Evolutionary conservation across 2,329 filamentous ascomycete genomes (phyloP), one percentile per base, ranked within the genome.

Genomic region (Aspergillus neotritici): DNA sequence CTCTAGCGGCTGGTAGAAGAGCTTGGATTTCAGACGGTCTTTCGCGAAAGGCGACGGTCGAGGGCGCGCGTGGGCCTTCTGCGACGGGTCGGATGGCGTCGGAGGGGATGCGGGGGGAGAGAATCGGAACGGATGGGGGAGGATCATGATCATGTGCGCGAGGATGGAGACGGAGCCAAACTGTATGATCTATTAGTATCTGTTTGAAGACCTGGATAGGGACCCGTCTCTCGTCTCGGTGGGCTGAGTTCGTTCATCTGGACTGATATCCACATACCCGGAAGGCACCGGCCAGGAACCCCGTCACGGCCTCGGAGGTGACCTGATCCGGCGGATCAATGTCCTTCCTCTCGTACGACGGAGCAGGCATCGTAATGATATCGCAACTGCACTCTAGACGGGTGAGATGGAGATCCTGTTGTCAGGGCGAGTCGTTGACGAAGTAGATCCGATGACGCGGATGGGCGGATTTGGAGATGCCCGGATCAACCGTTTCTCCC

Each of bases 111-210:
- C 50, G n/a, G 60, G 50, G 2, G 56, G 46, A 31, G 62, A 54
- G 51, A 69, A 69, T 41, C 60, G 64, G 46, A 70, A 67, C 2
- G 67, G 67, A 46, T 70, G 67, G 15, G 67, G 67, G 37, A 68
- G 61, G 40, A 57, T 62, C 47, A 73, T 54, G 44, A 70, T 67
- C 59, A 72, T 63, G 52, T 73, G 70, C 3, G 67, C 64, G 16
- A 71, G 54, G 43, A 73, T 65, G n/a, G 68, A 71, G 44, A 72
- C 64, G 28, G 67, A 66, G 49, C 68, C 68, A 51, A 70, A 73
- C 67, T 69, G 41, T 38, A 44, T n/a, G 15, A 30, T 14, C 25
- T 31, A 33, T 38, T 32, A 43, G 34, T 37, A 17, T 12, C 16
- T 31, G 25, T 15, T 25, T 25, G 21, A 25, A 9, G 6, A 25